Base-by-base conservation (phyloP, 208 protist species). In the Trypanosoma brucei region DNA sequence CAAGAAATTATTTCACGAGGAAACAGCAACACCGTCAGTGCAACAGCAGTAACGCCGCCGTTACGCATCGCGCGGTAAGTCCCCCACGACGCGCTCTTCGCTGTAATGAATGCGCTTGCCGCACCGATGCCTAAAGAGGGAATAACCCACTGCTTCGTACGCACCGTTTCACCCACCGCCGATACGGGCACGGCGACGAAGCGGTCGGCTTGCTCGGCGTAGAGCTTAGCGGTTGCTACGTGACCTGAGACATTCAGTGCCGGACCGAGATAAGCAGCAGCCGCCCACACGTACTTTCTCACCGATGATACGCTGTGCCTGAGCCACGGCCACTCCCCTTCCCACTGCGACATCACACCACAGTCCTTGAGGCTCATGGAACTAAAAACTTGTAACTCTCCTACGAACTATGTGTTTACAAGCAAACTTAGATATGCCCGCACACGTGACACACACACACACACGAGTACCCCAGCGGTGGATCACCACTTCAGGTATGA, bases 291-390 rank as follows among this genome's bases (percentile, higher is more conserved):
- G 11, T 51, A 62, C n/a, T 72, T 59, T 8, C 84, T 74, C 63
- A 76, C 70, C 68, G 76, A 59, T 7, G 77, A 68, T 7, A 90
- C 79, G 6, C 76, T 69, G 2, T 67, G 65, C 67, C 81, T 82
- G 49, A 91, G 80, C 62, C 82, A 89, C 35, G 72, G 71, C 87
- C 87, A 94, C 76, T 94, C 87, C 6, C 84, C 84, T 33, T 66
- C 78, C 84, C 87, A 94, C 35, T 89, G 63, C 4, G 75, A 55
- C 1, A 90, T 48, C 30, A 69, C 65, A 30, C 55, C 68, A 31
- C 61, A 50, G 8, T 70, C 56, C 53, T 75, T 50, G 31, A 60
- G 55, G 56, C 56, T 72, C 63, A 70, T 62, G 3, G 5, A 54
- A 8, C 6, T 33, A n/a, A 54, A 54, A 14, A 8, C 9, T 48